These are phyloP conservation scores for Cystofilobasidium capitatum DNA, from an alignment of 768 basidiomycete species.

Conservation along the genomic window DNA sequence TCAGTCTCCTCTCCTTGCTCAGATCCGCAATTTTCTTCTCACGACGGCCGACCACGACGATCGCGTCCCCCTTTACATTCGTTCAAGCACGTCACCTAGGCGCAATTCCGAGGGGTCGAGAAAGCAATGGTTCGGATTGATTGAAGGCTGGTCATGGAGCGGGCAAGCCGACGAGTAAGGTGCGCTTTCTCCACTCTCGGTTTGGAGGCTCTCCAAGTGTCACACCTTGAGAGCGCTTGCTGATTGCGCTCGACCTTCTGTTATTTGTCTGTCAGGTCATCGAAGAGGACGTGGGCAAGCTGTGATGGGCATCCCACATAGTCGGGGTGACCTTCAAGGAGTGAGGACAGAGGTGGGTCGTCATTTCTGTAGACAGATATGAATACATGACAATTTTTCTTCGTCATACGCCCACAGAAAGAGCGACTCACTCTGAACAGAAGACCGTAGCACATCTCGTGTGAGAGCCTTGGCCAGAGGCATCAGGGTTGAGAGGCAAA, in stretches of 20 bases:
- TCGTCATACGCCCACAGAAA: no score
- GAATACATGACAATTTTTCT: no score
- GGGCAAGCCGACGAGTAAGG: slow-evolving; percentile 65
- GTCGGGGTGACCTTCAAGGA: slow-evolving; percentile 45
- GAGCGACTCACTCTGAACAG: no score
- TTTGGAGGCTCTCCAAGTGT: no score
- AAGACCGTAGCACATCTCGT: no score
- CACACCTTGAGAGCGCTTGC: no score
- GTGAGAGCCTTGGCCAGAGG: no score
- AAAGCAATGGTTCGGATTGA: slow-evolving; percentile 69
- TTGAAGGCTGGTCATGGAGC: slow-evolving; percentile 72
- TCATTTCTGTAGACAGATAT: no score
- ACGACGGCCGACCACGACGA: slow-evolving; percentile 78
- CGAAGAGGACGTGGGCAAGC: slow-evolving; percentile 65
- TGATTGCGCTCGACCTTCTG: slow-evolving; percentile 8
- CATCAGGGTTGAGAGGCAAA: no score
- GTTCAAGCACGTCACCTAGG: slow-evolving; percentile 69
- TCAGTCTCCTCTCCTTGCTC: slow-evolving; percentile 43
- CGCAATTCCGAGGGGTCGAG: slow-evolving; percentile 55
- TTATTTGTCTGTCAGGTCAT: slow-evolving; percentile 45
- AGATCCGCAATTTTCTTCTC: slow-evolving; percentile 56
- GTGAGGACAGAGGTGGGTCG: neutral
- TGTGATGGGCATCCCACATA: slow-evolving; percentile 62
- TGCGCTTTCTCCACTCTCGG: slow-evolving; percentile 39
- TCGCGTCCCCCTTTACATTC: slow-evolving; percentile 73